These are phyloP conservation scores for Hyphopichia khmerensis DNA, from an alignment of 1,139 yeast genomes.

Conservation along the genomic window DNA sequence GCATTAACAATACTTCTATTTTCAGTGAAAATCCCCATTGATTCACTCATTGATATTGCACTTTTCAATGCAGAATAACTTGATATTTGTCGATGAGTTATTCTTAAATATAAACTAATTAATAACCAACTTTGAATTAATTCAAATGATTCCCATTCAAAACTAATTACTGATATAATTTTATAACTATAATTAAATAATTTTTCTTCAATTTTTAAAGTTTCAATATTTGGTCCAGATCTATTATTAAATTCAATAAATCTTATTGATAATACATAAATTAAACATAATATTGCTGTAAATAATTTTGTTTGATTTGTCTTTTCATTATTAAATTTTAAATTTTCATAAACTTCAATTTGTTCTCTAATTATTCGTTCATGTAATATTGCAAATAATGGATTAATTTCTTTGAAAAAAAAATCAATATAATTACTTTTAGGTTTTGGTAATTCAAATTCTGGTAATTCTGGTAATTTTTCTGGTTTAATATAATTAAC, in stretches of 20 bases:
- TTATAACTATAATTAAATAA: conserved; percentile 52
- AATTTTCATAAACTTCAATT: conserved; percentile 33
- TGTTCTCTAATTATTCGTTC: conserved; percentile 57
- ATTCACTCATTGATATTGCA: conserved; percentile 53
- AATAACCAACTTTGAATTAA: conserved; percentile 64
- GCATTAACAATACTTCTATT: conserved; percentile 15
- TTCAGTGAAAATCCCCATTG: conserved; percentile 53
- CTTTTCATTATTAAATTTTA: conserved; percentile 13
- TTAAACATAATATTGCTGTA: conserved; percentile 50
- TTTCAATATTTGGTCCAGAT: conserved; percentile 28
- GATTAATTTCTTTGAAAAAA: conserved; percentile 53
- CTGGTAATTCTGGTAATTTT: conserved; percentile 36
- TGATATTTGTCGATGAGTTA: conserved; percentile 58
- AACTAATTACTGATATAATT: conserved; percentile 49
- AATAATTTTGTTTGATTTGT: conserved; percentile 44
- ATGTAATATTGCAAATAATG: conserved; percentile 54
- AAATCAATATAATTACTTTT: conserved; percentile 30
- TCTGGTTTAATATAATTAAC: conserved; percentile 47
- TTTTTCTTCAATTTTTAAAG: conserved; percentile 45
- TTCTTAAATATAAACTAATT: conserved; percentile 52
- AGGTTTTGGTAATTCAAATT: conserved; percentile 14
- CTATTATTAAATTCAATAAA: conserved; percentile 48
- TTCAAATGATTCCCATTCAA: conserved; percentile 70
- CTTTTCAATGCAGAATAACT: conserved; percentile 52
- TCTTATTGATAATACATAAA: conserved; percentile 53